Base-by-base conservation (phyloP, 495 filamentous ascomycete species). In the Astrothelium macrocarpum region DNA sequence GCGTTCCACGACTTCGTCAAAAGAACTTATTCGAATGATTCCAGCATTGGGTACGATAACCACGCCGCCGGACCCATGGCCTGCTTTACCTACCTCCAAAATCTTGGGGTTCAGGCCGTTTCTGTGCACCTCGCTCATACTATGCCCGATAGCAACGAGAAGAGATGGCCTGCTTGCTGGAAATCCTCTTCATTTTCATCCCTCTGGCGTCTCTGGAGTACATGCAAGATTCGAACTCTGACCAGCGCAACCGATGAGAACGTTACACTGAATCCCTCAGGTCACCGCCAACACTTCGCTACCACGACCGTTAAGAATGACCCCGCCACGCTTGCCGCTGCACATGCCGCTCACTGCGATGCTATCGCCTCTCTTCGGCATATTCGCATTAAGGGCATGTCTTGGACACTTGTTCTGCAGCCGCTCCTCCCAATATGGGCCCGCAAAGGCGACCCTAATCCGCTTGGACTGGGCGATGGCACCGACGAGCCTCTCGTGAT, bases 241-340 rank as follows among this genome's bases (percentile, higher is more conserved):
- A 72, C 71, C 32, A 75, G 71, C 59, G 70, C 72, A 45, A 71
- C 68, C 53, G 58, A 73, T 43, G 69, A 71, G 45, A 43, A 70
- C 14, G 64, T 64, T 53, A 62, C 62, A 31, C 60, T 70, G 26
- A 71, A 71, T 59, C 71, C 70, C 5, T 18, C 72, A 11, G 72
- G 72, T 28, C 64, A 67, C 42, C 67, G 73, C 25, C 73, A 74
- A 62, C 58, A 61, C 23, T 71, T 68, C 53, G 69, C 65, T 61
- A 75, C 66, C 3, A 74, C 72, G 26, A 75, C 72, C 63, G 68
- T 75, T 28, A 67, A 70, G 25, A 75, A 74, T 45, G 72, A 74
- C 45, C n/a, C 26, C 49, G 69, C 61, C 32, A 74, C 73, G 36
- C 60, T 74, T 14, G 59, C 56, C 32, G 69, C 62, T 31, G 62